Conservation (phyloP, 208 protist genomes). For the Balamuthia mandrillaris region DNA sequence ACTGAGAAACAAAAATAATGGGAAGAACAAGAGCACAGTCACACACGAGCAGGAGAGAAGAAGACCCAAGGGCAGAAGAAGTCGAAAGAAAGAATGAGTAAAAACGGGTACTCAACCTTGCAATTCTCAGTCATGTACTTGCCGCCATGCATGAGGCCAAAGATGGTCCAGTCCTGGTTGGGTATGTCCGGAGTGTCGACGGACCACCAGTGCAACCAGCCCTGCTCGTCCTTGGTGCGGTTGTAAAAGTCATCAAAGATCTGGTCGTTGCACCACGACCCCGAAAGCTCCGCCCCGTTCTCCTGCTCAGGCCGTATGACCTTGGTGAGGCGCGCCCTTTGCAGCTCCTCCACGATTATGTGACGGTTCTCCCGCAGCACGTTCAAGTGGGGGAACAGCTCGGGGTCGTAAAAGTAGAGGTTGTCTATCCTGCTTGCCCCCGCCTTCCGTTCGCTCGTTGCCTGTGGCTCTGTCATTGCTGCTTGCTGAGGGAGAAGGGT, state of each 20-base stretch:
- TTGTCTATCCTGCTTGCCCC: constrained; percentile 21
- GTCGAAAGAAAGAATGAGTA: too few relatives aligned
- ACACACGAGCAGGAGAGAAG: background rate
- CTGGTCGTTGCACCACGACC: constrained; percentile 28
- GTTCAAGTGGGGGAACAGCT: constrained; percentile 14
- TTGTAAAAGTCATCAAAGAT: constrained; percentile 30
- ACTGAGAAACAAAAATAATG: background rate
- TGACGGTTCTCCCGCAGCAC: background rate
- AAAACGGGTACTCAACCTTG: too few relatives aligned
- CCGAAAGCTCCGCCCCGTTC: constrained; percentile 13
- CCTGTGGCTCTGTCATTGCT: too few relatives aligned
- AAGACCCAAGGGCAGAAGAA: background rate
- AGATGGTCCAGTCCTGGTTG: constrained; percentile 38
- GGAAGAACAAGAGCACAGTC: background rate
- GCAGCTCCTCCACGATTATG: background rate
- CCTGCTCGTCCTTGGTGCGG: constrained; percentile 29
- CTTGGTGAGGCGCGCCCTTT: background rate
- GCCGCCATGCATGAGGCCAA: constrained; percentile 33
- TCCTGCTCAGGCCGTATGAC: background rate
- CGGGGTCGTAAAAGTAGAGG: constrained; percentile 32
- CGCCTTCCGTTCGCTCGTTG: too few relatives aligned
- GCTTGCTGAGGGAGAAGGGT: too few relatives aligned
- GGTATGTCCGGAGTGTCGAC: constrained; percentile 23
- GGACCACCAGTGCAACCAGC: constrained; percentile 41
- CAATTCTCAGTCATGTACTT: constrained; percentile 40